Evolutionary conservation across 768 basidiomycete genomes (phyloP).

Genomic region (Pleurotus eryngii): DNA sequence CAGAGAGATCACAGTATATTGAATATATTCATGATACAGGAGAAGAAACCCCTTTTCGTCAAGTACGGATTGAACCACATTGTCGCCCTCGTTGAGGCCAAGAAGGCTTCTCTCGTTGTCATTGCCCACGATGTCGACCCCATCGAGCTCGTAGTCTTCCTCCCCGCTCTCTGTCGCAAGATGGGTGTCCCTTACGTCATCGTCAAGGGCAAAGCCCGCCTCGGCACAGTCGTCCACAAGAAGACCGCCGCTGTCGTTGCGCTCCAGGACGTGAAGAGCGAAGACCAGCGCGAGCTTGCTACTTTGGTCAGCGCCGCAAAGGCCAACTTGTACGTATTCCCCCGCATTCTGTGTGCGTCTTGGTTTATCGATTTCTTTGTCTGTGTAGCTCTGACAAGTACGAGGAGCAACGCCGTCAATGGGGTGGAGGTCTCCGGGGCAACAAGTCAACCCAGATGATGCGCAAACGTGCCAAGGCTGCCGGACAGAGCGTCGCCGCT

Average conservation of each 20-base stretch:
- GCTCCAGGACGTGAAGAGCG: constrained; percentile 90
- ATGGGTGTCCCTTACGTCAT: constrained; percentile 99
- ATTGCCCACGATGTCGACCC: constrained; percentile 99
- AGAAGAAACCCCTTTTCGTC: constrained; percentile 94
- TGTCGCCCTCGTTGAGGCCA: constrained; percentile 93
- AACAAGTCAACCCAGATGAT: constrained; percentile 94
- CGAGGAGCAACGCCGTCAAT: constrained; percentile 85
- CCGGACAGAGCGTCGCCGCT: constrained; percentile 62
- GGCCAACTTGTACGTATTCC: constrained; percentile 85
- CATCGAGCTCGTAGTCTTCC: constrained; percentile 97
- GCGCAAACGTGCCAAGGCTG: constrained; percentile 89
- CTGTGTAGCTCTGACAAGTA: constrained; percentile 80
- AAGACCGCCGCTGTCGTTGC: constrained; percentile 93
- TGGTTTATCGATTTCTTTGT: constrained; percentile 3
- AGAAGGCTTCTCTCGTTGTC: constrained; percentile 94
- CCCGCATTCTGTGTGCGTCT: neutral
- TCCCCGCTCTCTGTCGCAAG: constrained; percentile 97
- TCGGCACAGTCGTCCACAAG: constrained; percentile 98
- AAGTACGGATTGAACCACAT: constrained; percentile 98
- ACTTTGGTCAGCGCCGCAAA: constrained; percentile 92
- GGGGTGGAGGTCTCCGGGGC: constrained; percentile 96
- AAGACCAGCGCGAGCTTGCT: constrained; percentile 90
- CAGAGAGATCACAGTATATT: neutral
- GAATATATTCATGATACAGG: constrained; percentile 32
- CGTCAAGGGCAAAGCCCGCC: constrained; percentile 96